Base-by-base conservation (phyloP, 352 stramenopile species). In the Phytopythium oedochilum region DNA sequence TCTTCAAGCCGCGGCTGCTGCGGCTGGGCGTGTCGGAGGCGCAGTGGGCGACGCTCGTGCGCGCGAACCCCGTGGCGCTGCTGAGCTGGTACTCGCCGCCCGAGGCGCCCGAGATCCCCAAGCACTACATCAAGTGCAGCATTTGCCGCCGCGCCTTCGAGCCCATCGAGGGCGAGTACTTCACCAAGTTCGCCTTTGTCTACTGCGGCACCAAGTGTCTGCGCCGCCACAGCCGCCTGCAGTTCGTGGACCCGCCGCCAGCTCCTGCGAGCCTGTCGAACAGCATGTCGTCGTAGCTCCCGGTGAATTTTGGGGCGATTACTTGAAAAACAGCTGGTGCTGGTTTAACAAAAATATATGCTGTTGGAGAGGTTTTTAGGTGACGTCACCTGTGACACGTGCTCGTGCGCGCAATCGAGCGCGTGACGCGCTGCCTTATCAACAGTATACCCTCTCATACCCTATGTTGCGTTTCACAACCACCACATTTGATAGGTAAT, bases 181-280 rank as follows among this genome's bases (percentile, higher is more conserved):
- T 91, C 38, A 87, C 84, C 46, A 94, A 94, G 66, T 92, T 92
- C 49, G 60, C 70, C 51, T 94, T 89, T 57, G 73, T 64, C 15
- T 94, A 94, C 61, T 94, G 84, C 59, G 74, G 75, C 46, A 88
- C 80, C 48, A 92, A 94, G 61, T 94, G 84, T 38, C 71, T 94
- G 17, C 78, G 80, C 20, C 79, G 78, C 64, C 84, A 94, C 58
- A 86, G 77, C 52, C 67, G 71, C 25, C 47, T 43, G 25, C 25
- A 35, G 28, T 53, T 53, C 47, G 47, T 53, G 17, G 47, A 53
- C 31, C 47, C 47, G 28, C 47, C 47, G 17, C 47, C 47, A 1
- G 4, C n/a, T 12, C n/a, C 47, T 10, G n/a, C 10, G 5, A 36
- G 20, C 23, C 25, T 18, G 12, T 38, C 45, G 14, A 51, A 51